Evolutionary conservation across 495 filamentous ascomycete genomes (phyloP), one percentile per base, ranked within the genome.

Genomic region (Daldinia grandis): DNA sequence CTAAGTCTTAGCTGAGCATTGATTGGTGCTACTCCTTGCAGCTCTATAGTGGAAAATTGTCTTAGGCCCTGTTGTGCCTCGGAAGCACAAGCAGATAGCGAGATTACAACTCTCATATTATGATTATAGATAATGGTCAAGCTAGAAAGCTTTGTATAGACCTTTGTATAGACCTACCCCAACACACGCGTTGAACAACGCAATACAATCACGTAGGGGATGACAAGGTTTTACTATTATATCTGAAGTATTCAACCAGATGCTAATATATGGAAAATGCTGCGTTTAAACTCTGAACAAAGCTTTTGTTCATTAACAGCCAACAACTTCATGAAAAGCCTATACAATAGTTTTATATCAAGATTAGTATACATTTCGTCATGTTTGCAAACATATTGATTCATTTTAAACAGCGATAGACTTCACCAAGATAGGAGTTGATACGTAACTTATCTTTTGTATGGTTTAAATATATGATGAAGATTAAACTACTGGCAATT

Each of bases 21-120:
- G 42, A 47, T 47, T 47, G 42, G 42, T 47, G 19, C 19, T 47
- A 24, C 42, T 47, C 42, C 42, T 47, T 47, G 19, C 42, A 47
- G 42, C 19, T 47, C 42, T 24, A 24, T 10, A 12, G 19, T 47
- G 17, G 42, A 4, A 3, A 21, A 47, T 10, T 24, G 24, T 21
- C 19, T 21, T 4, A 24, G 42, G 12, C 17, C 42, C 17, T 47
- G 42, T 47, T 9, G 42, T 47, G 5, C 42, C 42, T 24, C 42
- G 42, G 42, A 47, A 47, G 8, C 8, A 21, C 42, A 21, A 21
- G 42, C 3, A 47, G 42, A 47, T 21, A 42, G n/a, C 38, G n/a
- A 19, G 15, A 14, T 15, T 38, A 15, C 5, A 38, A 38, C 35
- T 38, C 15, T 14, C 10, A 35, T 38, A 15, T 12, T 4, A 38